A percentile compares a stretch with the other conserved stretches of the same genome.
phyloP scores from a whole-genome alignment of 2,329 filamentous ascomycete genomes.

The Colletotrichum melonis region DNA sequence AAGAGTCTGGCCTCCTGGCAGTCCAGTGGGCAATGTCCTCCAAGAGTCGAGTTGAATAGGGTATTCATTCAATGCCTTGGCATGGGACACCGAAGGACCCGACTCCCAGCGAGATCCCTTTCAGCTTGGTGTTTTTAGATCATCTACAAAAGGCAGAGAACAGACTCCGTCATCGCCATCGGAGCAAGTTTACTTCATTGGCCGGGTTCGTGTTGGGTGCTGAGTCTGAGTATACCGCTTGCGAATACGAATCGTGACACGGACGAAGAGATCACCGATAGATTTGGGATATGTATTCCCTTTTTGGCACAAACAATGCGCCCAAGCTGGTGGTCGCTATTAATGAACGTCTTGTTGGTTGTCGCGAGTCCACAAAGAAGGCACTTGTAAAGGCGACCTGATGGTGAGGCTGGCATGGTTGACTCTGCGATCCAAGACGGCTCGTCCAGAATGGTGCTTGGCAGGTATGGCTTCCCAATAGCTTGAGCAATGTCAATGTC shows the following conservation, averaged over 20 bases:
- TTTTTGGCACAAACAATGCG: neutral
- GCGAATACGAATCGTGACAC: constrained; percentile 6
- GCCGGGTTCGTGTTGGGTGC: neutral
- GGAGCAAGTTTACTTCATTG: neutral
- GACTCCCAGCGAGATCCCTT: neutral
- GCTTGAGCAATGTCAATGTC: constrained; percentile 25
- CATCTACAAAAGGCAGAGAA: neutral
- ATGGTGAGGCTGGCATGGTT: neutral
- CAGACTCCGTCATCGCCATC: neutral
- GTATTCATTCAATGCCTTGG: neutral
- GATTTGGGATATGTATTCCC: neutral
- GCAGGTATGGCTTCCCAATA: constrained; percentile 23
- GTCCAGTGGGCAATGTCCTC: neutral
- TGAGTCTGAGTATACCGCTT: neutral
- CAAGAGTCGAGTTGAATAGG: neutral
- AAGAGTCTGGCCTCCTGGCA: constrained; percentile 21
- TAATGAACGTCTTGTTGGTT: constrained; percentile 2
- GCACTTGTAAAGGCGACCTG: neutral
- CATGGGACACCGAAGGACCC: neutral
- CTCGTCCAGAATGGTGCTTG: neutral
- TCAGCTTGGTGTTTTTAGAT: neutral
- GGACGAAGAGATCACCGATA: constrained; percentile 1
- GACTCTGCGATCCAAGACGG: neutral
- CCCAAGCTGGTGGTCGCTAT: neutral
- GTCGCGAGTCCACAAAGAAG: neutral